A percentile compares a stretch with the other conserved stretches of the same genome.
These are phyloP conservation scores for Pyrenochaeta sp. DNA, from an alignment of 2,329 filamentous ascomycete species.

Conservation along the genomic window DNA sequence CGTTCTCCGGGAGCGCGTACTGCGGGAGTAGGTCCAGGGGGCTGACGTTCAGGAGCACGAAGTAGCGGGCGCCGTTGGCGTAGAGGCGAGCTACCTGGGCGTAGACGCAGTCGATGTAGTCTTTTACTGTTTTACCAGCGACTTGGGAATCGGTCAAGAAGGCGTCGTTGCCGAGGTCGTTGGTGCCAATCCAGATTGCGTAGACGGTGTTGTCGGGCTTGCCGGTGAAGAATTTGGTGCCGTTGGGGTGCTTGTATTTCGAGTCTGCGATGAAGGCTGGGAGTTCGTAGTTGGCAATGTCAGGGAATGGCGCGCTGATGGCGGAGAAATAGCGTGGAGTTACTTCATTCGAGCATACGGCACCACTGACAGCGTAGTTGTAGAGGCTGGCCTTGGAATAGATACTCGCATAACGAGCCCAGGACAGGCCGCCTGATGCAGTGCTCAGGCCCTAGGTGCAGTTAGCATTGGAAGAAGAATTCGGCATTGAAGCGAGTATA, in stretches of 20 bases:
- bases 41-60: slow-evolving; percentile 74
- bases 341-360: slow-evolving; percentile 74
- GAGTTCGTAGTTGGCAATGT: slow-evolving; percentile 56
- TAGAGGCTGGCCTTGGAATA: slow-evolving; percentile 63
- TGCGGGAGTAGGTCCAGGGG: slow-evolving; percentile 73
- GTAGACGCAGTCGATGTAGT: slow-evolving; percentile 75
- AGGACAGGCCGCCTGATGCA: slow-evolving; percentile 70
- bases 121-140: slow-evolving; percentile 64
- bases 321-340: slow-evolving; percentile 61
- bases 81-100: slow-evolving; percentile 69
- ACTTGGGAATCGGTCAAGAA: slow-evolving; percentile 72
- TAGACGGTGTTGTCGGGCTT: slow-evolving; percentile 71
- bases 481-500: not conserved
- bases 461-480: slow-evolving; percentile 12
- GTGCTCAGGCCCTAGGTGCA: slow-evolving; percentile 57
- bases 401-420: slow-evolving; percentile 72
- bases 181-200: slow-evolving; percentile 81
- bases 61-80: slow-evolving; percentile 69
- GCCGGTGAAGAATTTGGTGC: slow-evolving; percentile 53
- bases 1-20: slow-evolving; percentile 63
- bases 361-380: slow-evolving; percentile 77
- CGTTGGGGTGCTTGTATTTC: slow-evolving; percentile 40
- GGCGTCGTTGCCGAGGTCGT: slow-evolving; percentile 72
- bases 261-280: slow-evolving; percentile 58
- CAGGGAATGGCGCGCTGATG: slow-evolving; percentile 66